phyloP scores from a whole-genome alignment of 495 filamentous ascomycete genomes.

The Talaromyces adpressus region DNA sequence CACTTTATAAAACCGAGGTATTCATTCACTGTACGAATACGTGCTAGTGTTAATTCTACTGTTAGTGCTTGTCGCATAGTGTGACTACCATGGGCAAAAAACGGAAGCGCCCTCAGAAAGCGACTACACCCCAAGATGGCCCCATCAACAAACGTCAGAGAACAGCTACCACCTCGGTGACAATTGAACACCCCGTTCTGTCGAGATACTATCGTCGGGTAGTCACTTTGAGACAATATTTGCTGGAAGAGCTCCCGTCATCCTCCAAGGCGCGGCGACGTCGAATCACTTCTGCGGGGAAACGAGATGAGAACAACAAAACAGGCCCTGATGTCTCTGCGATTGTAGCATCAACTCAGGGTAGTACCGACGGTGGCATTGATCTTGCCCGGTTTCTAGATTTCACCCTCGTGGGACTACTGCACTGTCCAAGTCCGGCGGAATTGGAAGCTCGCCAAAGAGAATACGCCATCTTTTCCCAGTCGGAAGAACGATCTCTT shows the following conservation, averaged over 20 bases:
- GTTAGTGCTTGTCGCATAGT: not conserved
- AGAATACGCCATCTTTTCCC: slow-evolving; percentile 62
- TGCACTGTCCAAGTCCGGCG: slow-evolving; percentile 22
- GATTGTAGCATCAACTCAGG: not conserved
- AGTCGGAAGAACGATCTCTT: slow-evolving; percentile 38
- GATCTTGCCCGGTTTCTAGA: slow-evolving; percentile 55
- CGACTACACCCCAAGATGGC: slow-evolving; percentile 13
- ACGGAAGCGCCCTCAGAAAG: slow-evolving; percentile 34
- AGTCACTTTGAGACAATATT: slow-evolving; percentile 64
- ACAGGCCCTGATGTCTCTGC: not conserved
- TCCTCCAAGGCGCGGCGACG: slow-evolving; percentile 46
- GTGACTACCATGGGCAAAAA: slow-evolving; percentile 32
- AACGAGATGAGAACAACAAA: not conserved
- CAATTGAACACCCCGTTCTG: slow-evolving; percentile 56
- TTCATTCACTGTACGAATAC: not conserved
- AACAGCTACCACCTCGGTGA: not conserved
- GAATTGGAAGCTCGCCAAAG: slow-evolving; percentile 37
- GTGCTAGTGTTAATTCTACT: not conserved
- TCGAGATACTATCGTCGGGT: slow-evolving; percentile 65
- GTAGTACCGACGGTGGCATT: slow-evolving; percentile 9
- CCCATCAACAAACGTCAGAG: not conserved
- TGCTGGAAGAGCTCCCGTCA: slow-evolving; percentile 45
- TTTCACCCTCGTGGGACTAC: slow-evolving; percentile 55
- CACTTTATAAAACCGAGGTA: not conserved
- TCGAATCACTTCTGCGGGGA: slow-evolving; percentile 33